phyloP scores from a whole-genome alignment of 2,329 filamentous ascomycete genomes.

The Hortaea sp. region DNA sequence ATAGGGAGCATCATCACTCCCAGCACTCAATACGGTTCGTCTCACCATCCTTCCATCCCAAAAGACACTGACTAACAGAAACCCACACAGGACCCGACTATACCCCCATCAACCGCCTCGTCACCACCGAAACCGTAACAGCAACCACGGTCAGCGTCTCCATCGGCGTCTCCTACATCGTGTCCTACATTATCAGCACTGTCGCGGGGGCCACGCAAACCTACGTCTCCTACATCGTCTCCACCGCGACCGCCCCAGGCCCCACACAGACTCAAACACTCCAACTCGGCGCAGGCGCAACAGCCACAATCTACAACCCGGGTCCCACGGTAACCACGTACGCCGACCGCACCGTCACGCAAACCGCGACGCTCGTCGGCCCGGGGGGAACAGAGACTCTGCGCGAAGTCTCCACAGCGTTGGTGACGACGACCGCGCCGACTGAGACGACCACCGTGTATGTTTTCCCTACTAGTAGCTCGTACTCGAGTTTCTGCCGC shows the following conservation, averaged over 20 bases:
- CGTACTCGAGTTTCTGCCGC: not conserved
- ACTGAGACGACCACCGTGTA: not conserved
- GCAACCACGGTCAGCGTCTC: not conserved
- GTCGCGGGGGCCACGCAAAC: not conserved
- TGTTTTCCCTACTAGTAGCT: not conserved
- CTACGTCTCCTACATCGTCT: not conserved
- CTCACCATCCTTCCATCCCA: too few species aligned
- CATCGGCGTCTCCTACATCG: not conserved
- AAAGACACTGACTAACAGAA: too few species aligned
- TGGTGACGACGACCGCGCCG: not conserved
- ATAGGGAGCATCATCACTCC: conserved; percentile 7
- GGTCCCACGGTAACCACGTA: too few species aligned
- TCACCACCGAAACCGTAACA: conserved; percentile 20
- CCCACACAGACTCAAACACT: too few species aligned
- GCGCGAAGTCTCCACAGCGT: not conserved
- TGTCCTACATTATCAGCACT: not conserved
- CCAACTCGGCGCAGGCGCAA: too few species aligned
- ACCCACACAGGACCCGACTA: too few species aligned
- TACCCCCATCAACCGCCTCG: not conserved
- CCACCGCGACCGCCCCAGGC: too few species aligned
- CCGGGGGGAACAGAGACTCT: too few species aligned
- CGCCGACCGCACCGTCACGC: too few species aligned
- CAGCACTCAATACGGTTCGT: too few species aligned
- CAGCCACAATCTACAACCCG: too few species aligned
- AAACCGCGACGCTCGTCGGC: too few species aligned